A percentile compares a stretch with the other conserved stretches of the same genome.
phyloP scores from a whole-genome alignment of 257 asterid genomes.

The Scutellaria barbata region DNA sequence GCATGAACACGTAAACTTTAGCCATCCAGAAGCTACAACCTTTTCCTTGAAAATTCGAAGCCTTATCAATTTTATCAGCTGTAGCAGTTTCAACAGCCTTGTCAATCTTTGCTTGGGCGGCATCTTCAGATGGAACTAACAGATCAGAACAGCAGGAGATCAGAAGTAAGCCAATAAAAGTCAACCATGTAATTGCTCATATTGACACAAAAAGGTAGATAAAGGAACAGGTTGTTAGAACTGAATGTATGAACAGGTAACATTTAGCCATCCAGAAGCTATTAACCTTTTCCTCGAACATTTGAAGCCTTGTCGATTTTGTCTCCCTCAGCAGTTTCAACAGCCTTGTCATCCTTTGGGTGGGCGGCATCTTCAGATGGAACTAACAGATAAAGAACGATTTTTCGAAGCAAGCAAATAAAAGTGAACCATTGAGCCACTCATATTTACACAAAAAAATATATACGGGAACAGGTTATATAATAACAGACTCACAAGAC shows the following conservation, averaged over 20 bases:
- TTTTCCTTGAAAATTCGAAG: conserved; percentile 46
- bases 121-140: conserved; percentile 51
- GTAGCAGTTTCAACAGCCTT: conserved; percentile 36
- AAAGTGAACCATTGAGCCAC: conserved; percentile 8
- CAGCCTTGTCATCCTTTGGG: conserved; percentile 40
- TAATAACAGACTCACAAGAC: conserved; percentile 46
- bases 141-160: conserved; percentile 18
- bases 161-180: too few relatives aligned
- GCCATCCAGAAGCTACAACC: conserved; percentile 48
- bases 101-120: conserved; percentile 41
- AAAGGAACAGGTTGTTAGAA: neutral
- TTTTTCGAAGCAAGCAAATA: conserved; percentile 9
- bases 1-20: conserved; percentile 11
- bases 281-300: conserved; percentile 53
- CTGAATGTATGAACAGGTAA: conserved; percentile 12
- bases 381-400: conserved; percentile 16
- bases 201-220: too few relatives aligned
- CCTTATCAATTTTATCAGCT: conserved; percentile 44
- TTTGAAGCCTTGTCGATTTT: conserved; percentile 46
- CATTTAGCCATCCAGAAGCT: conserved; percentile 28
- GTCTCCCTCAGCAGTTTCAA: conserved; percentile 36
- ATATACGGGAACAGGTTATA: neutral
- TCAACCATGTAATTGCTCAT: too few relatives aligned
- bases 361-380: conserved; percentile 45
- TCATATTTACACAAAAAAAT: neutral